Base-by-base conservation (phyloP, 768 basidiomycete genomes). In the Arthromyces matolae region DNA sequence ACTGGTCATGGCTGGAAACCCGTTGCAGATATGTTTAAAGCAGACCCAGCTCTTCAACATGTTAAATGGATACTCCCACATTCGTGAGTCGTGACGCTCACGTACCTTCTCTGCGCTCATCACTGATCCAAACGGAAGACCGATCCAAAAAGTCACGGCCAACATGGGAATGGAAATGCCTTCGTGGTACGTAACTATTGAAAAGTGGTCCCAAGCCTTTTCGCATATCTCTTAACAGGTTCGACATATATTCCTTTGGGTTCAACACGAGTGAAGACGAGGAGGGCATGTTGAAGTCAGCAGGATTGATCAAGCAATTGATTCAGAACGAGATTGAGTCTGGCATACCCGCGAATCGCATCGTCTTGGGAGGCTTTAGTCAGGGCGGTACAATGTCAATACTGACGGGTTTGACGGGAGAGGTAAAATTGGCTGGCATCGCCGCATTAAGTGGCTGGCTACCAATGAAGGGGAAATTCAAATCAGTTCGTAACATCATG, bases 1-100 rank as follows among this genome's bases (percentile, higher is more conserved):
- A 74, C 78, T 42, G 88, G 86, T 3, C 59, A 75, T 54, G 90
- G 91, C 24, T 90, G 86, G 89, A 68, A 80, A 53, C 83, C 84
- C 9, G 80, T 93, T 28, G 86, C 86, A 19, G 75, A 82, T 47
- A 78, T 79, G 74, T 76, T 93, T 58, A 72, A 74, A 53, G 42
- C 43, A 1, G 76, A 83, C 51, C 61, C 74, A 28, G 71, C 62
- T 8, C 70, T 93, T 25, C 71, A 76, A 10, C 86, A 93, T 60
- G 72, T 94, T 50, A 93, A 94, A 73, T 97, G 91, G 89, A 70
- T 96, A 36, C 71, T 96, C 20, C 92, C 92, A 16, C 83, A 90
- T 64, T 84, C 88, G 76, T 87, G 71, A 70, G 81, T 71, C 36
- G 3, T 2, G 28, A 4, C 16, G 14, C 24, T 40, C 16, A 32